Evolutionary conservation across 495 filamentous ascomycete genomes (phyloP), one percentile per base, ranked within the genome.

Genomic region (Xylona heveae): DNA sequence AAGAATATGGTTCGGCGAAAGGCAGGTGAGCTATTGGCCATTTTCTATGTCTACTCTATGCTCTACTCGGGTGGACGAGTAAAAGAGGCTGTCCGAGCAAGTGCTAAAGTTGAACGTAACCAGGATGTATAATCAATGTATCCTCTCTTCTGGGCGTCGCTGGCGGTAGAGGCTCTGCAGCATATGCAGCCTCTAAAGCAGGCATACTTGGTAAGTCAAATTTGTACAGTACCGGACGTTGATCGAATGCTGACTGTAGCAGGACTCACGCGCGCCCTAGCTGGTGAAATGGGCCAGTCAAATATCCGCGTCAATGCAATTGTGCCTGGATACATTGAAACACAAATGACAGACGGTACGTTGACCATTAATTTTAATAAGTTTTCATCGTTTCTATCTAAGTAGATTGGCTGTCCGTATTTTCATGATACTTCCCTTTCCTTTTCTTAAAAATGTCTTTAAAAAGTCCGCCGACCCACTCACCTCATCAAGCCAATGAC

Each of bases 151-250:
- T 88, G 9, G 80, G 66, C 0, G 30, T 64, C 1, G 69, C 71
- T 33, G 68, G 61, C 0, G 70, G 67, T 2, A 50, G 46, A 1
- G 81, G 81, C 0, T 66, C 75, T 6, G 60, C 71, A 3, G 63
- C 71, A 1, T 91, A 90, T 45, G 71, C 74, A 4, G 79, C 81
- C 1, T 68, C 70, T 20, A 91, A 90, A 47, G 78, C 81, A 1
- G 81, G 79, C 1, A 45, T 85, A 1, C 37, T 88, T 1, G 79
- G 78, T 54, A 53, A 26, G 44, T 33, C 20, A 5, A 17, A 18
- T n/a, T 23, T 18, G 15, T 22, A 28, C 33, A 24, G n/a, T 21
- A 13, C 28, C 15, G 16, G 13, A 6, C 24, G 29, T 18, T n/a
- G 24, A 12, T 34, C 22, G 13, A 6, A 36, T 2, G 15, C 28